Conservation (phyloP, 495 filamentous ascomycete genomes). For the Pseudotulostoma volvatum region DNA sequence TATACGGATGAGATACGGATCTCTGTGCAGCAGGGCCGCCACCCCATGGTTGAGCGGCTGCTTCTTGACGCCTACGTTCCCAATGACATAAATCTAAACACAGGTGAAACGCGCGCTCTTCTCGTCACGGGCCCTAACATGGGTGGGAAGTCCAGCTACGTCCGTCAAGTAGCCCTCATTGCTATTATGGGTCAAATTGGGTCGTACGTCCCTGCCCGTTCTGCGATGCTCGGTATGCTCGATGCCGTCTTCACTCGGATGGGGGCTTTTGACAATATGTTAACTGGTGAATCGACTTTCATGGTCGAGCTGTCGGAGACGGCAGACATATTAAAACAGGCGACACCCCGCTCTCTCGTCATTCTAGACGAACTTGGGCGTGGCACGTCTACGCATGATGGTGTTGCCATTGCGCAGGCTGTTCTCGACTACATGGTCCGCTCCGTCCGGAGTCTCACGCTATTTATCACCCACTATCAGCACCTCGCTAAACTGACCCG, state of each 20-base stretch:
- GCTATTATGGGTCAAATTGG: conserved; percentile 90
- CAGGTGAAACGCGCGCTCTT: conserved; percentile 50
- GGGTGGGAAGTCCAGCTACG: conserved; percentile 94
- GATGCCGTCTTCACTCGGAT: conserved; percentile 93
- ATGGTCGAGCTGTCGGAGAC: conserved; percentile 96
- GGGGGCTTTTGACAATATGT: conserved; percentile 93
- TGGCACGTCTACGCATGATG: conserved; percentile 87
- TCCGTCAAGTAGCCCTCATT: conserved; percentile 80
- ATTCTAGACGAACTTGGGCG: conserved; percentile 92
- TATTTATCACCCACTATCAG: conserved; percentile 98
- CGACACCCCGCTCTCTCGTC: conserved; percentile 63
- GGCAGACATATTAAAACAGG: conserved; percentile 73
- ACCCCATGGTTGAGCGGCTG: conserved; percentile 93
- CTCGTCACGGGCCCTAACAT: conserved; percentile 96
- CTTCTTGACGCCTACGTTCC: conserved; percentile 81
- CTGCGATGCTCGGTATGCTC: conserved; percentile 59
- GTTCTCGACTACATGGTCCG: conserved; percentile 74
- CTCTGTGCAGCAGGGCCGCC: conserved; percentile 57
- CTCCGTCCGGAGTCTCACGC: conserved; percentile 53
- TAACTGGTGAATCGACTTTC: conserved; percentile 89
- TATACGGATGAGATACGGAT: conserved; percentile 58
- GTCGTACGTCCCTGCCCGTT: conserved; percentile 73
- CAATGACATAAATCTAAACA: conserved; percentile 59
- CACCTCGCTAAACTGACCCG: conserved; percentile 55
- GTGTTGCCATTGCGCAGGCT: conserved; percentile 87